phyloP scores from a whole-genome alignment of 108 stramenopile species.

The Nannochloropsis oceanica region DNA sequence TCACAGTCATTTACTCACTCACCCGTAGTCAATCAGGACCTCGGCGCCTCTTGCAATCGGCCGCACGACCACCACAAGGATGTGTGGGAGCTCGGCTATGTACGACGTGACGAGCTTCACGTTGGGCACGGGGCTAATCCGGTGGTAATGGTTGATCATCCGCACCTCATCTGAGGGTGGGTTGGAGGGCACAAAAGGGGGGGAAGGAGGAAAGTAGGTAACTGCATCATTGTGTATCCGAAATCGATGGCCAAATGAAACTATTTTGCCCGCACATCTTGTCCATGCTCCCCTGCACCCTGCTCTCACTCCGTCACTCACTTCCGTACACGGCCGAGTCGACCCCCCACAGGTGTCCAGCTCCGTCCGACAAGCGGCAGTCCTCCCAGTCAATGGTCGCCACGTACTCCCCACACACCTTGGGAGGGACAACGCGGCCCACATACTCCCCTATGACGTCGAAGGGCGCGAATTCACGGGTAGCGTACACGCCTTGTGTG shows the following conservation, averaged over 20 bases:
- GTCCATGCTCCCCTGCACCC: background rate
- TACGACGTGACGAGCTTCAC: background rate
- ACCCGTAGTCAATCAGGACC: background rate
- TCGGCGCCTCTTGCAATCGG: background rate
- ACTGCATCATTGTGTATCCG: background rate
- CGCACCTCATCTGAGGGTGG: background rate
- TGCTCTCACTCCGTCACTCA: background rate
- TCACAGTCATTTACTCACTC: background rate
- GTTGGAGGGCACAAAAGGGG: background rate
- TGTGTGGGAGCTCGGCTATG: background rate
- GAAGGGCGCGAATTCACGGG: background rate
- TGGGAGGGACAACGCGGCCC: background rate
- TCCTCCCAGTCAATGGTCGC: background rate
- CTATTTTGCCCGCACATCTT: too few relatives aligned
- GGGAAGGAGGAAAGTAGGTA: background rate
- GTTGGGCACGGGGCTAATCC: background rate
- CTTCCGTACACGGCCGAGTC: background rate
- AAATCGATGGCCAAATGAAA: too few relatives aligned
- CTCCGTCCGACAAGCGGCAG: background rate
- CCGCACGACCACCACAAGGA: background rate
- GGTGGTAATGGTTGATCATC: background rate
- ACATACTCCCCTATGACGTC: background rate
- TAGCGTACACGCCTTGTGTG: background rate
- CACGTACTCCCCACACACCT: background rate
- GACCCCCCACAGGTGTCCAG: background rate